These are phyloP conservation scores for Phialocephala subalpina DNA, from an alignment of 2,329 filamentous ascomycete genomes.

Conservation along the genomic window DNA sequence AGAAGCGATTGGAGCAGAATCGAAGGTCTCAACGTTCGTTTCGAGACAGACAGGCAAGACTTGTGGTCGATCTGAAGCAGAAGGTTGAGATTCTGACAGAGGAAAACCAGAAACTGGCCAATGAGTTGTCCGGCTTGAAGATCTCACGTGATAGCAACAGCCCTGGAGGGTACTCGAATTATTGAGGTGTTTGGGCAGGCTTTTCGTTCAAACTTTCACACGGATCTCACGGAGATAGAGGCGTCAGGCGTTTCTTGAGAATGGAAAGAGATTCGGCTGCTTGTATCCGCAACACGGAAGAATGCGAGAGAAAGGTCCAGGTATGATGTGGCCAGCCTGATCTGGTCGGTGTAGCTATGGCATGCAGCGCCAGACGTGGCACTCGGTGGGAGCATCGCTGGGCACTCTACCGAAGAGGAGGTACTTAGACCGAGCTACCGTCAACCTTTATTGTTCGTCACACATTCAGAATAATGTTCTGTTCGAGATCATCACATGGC, in stretches of 20 bases:
- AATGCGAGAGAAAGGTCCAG: neutral
- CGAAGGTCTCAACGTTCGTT: neutral
- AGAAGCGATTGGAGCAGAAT: constrained; percentile 3
- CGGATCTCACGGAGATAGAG: neutral
- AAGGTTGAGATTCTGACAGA: neutral
- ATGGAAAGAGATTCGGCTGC: neutral
- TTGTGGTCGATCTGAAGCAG: constrained; percentile 6
- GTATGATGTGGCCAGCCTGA: constrained; percentile 7
- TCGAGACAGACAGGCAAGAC: neutral
- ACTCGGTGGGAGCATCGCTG: neutral
- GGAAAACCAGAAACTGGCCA: constrained; percentile 1
- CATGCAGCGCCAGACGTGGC: neutral
- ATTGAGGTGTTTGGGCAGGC: neutral
- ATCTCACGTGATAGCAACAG: neutral
- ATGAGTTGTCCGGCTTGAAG: neutral
- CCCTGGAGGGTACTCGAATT: neutral
- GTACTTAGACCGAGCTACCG: neutral
- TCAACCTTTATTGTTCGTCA: neutral
- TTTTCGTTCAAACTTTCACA: neutral
- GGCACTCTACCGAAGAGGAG: neutral
- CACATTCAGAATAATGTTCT: neutral
- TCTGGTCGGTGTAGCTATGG: neutral
- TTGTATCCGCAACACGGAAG: constrained; percentile 8
- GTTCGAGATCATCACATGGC: neutral
- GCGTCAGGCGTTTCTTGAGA: neutral